Conservation (phyloP, 306 rosid species). For the Sicyos baderoa region DNA sequence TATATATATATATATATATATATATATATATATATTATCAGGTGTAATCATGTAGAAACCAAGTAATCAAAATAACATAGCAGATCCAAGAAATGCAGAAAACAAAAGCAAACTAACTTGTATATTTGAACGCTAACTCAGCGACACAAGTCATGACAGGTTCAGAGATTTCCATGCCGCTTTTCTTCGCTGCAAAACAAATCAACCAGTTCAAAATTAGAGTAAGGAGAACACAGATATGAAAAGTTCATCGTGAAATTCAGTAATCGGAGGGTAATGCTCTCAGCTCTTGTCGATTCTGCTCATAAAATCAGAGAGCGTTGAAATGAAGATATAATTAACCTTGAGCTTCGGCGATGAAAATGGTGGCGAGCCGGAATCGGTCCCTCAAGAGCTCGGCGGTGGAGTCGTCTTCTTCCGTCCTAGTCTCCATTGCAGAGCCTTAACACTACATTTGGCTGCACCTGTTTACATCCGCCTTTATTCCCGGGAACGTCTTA, state of each 20-base stretch:
- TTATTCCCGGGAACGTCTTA: background rate
- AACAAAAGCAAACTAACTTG: conserved; percentile 34
- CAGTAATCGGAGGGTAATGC: background rate
- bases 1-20: too few relatives aligned
- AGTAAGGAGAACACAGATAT: background rate
- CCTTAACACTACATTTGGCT: background rate
- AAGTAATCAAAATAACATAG: background rate
- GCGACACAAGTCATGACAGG: conserved; percentile 68
- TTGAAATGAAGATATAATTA: background rate
- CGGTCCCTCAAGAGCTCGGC: conserved; percentile 53
- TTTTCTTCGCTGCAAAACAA: conserved; percentile 36
- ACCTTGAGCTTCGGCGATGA: conserved; percentile 71
- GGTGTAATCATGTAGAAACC: background rate
- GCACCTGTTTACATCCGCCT: background rate
- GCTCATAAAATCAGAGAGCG: background rate
- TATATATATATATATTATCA: background rate
- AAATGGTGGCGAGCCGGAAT: conserved; percentile 63
- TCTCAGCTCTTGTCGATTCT: background rate
- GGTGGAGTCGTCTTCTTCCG: conserved; percentile 39
- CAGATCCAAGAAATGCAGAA: background rate
- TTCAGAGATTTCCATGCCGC: conserved; percentile 52
- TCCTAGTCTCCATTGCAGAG: conserved; percentile 21
- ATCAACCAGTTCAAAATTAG: background rate
- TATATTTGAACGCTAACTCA: conserved; percentile 69
- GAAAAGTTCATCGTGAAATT: background rate